Evolutionary conservation across 176 grass and related monocot genomes (phyloP).

Genomic region (Avena insularis): DNA sequence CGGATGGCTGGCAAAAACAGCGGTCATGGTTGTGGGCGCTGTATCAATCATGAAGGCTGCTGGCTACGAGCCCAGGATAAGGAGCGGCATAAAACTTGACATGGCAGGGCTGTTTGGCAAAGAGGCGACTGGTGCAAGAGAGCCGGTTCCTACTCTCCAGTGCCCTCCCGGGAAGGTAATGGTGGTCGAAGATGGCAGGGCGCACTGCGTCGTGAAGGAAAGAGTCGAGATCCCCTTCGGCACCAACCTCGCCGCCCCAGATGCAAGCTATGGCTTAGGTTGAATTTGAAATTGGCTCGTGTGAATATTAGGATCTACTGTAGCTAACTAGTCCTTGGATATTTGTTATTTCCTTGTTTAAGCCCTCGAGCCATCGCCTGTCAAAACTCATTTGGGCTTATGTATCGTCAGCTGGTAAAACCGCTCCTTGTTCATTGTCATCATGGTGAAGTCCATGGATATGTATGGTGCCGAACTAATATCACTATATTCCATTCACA

Average conservation of each 20-base stretch:
- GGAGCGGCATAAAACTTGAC: constrained; percentile 48
- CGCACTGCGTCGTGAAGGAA: constrained; percentile 78
- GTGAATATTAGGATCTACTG: constrained; percentile 47
- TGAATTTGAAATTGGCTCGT: constrained; percentile 27
- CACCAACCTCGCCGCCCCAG: constrained; percentile 51
- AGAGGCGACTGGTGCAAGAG: not conserved
- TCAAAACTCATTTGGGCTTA: not conserved
- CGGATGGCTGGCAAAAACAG: constrained; percentile 73
- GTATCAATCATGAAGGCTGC: constrained; percentile 65
- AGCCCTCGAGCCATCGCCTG: not conserved
- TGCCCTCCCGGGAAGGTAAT: constrained; percentile 75
- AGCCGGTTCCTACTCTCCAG: not conserved
- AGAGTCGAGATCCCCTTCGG: constrained; percentile 76
- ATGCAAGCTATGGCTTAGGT: constrained; percentile 78
- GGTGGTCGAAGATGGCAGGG: constrained; percentile 65
- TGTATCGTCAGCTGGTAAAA: constrained; percentile 17
- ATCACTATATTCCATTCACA: not conserved
- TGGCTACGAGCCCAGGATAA: constrained; percentile 55
- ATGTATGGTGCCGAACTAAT: not conserved
- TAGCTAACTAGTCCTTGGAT: not conserved
- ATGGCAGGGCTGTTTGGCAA: constrained; percentile 20
- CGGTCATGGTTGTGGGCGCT: constrained; percentile 59
- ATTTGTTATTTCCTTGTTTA: not conserved
- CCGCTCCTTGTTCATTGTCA: not conserved
- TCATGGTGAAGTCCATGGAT: not conserved